Base-by-base conservation (phyloP, 805 yeast genomes). In the Komagataella populi region DNA sequence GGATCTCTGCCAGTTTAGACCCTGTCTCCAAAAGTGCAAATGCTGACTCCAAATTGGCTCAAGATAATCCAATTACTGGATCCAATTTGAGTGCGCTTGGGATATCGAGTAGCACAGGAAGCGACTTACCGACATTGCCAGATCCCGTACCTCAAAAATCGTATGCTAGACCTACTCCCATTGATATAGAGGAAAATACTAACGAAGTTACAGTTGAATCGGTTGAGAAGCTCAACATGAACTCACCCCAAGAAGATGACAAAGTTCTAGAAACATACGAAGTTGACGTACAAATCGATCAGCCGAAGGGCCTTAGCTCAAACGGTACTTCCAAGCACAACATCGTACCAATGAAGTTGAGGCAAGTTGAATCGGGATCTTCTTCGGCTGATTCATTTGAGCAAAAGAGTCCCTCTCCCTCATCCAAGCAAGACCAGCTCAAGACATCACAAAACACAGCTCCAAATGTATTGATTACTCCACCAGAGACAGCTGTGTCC, bases 41-140 rank as follows among this genome's bases (percentile, higher is more conserved):
- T 73, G 0, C 14, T 18, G 47, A 65, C 71, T 57, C 69, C 70
- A 55, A 64, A 74, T 53, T 74, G 70, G 55, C 75, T 71, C 52
- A 65, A 67, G 54, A 68, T 76, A 51, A 71, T 72, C 56, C 70
- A 74, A 2, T 67, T 14, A 14, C 14, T 10, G 39, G 39, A 30
- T 30, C 39, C 14, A 14, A 30, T 8, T 2, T 10, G 14, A 30
- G 17, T 17, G 24, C 36, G 44, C 43, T 30, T 10, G 30, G 39
- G 6, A 55, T 46, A 43, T 18, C 47, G 22, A 36, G 23, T 23
- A 39, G 48, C 48, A 8, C n/a, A 30, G 16, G 17, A 47, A 14
- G 10, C 10, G 17, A 17, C 22, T 46, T 16, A 46, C 17, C 20
- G 20, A 20, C 20, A 20, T 20, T 20, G 20, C 20, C 22, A 6